phyloP scores from a whole-genome alignment of 371 early-diverging fungal species.

The Mucor plumbeus region DNA sequence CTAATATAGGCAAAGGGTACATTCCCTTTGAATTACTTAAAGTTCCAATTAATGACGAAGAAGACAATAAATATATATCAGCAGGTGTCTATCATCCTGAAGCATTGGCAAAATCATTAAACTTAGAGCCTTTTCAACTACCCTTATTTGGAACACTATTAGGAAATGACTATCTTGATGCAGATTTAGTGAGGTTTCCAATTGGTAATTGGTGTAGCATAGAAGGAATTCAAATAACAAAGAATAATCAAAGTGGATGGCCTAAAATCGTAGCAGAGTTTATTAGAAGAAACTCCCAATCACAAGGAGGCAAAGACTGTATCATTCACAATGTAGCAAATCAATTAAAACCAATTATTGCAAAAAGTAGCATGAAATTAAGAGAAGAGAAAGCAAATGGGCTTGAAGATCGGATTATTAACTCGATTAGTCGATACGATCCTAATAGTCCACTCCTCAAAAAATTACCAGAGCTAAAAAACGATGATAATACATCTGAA shows the following conservation, averaged over 20 bases:
- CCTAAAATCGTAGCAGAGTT: slow-evolving; percentile 41
- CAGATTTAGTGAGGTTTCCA: slow-evolving; percentile 32
- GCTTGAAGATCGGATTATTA: slow-evolving; percentile 30
- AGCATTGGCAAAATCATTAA: slow-evolving; percentile 41
- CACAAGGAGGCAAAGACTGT: slow-evolving; percentile 1
- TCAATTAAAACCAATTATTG: slow-evolving; percentile 25
- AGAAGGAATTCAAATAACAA: slow-evolving; percentile 21
- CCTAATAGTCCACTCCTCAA: slow-evolving; percentile 18
- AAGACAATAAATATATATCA: slow-evolving; percentile 15
- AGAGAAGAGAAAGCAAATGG: slow-evolving; percentile 26
- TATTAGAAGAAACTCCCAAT: slow-evolving; percentile 14
- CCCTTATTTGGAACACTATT: slow-evolving; percentile 61
- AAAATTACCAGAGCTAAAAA: neutral
- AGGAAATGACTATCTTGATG: slow-evolving; percentile 61
- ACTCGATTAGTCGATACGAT: slow-evolving; percentile 42
- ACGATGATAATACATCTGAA: neutral
- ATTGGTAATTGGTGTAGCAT: slow-evolving; percentile 46
- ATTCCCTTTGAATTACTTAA: slow-evolving; percentile 55
- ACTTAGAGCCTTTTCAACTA: slow-evolving; percentile 35
- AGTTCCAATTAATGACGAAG: slow-evolving; percentile 27
- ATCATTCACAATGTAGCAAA: slow-evolving; percentile 20
- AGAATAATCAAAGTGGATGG: slow-evolving; percentile 32
- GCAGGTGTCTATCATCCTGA: slow-evolving; percentile 55
- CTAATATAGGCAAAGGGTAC: slow-evolving; percentile 57
- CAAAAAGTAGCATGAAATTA: slow-evolving; percentile 27